phyloP scores from a whole-genome alignment of 768 basidiomycete genomes.

The Lyophyllum shimeji region DNA sequence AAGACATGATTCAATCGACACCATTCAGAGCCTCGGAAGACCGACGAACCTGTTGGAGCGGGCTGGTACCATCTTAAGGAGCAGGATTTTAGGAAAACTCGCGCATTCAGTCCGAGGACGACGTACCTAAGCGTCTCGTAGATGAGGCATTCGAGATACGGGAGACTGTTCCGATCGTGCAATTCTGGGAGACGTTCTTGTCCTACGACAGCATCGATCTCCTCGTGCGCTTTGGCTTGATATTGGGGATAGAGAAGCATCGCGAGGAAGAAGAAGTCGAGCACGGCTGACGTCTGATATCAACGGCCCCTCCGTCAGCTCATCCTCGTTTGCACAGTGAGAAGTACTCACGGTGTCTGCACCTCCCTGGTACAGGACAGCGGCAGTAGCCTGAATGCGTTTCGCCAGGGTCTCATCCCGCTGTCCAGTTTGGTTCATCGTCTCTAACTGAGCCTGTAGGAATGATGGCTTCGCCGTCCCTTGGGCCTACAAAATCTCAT shows the following conservation, averaged over 20 bases:
- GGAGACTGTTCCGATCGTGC: too few relatives aligned
- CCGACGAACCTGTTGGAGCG: neutral
- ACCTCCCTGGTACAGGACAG: conserved; percentile 4
- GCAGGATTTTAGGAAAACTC: neutral
- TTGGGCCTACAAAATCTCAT: neutral
- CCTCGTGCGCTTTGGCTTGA: conserved; percentile 7
- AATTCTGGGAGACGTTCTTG: too few relatives aligned
- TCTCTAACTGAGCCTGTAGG: conserved; percentile 6
- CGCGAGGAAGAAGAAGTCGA: neutral
- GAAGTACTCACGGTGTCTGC: conserved; percentile 8
- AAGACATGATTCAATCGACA: neutral
- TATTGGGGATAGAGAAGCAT: neutral
- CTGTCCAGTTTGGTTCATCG: neutral
- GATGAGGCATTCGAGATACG: too few relatives aligned
- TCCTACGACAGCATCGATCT: conserved; percentile 19
- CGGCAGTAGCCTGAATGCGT: conserved; percentile 9
- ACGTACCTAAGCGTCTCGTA: conserved; percentile 10
- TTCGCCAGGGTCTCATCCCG: neutral
- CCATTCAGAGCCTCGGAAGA: neutral
- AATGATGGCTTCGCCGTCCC: conserved; percentile 16
- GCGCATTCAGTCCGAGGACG: conserved; percentile 2
- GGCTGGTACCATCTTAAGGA: neutral
- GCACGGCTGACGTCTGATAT: neutral
- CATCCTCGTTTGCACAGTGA: neutral
- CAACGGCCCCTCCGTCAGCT: neutral